Evolutionary conservation across 1,284 basidiomycete species (phyloP).

Genomic region (Irpex lacteus): DNA sequence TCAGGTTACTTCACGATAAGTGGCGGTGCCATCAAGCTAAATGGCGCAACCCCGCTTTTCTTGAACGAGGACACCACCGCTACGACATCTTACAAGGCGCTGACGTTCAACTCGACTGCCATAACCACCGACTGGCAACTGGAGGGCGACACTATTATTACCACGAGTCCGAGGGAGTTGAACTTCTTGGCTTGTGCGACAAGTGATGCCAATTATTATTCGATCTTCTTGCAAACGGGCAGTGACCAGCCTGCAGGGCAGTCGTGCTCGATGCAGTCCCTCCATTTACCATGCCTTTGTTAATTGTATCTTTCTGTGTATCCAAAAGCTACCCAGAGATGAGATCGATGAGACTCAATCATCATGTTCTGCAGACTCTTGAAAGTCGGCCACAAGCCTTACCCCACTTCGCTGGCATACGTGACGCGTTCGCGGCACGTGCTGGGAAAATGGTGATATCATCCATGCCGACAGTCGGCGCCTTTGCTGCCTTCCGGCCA

Average conservation of each 20-base stretch:
- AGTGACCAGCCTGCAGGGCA: conserved; percentile 45
- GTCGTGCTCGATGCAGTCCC: conserved; percentile 43
- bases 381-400: too few species aligned
- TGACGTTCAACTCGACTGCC: conserved; percentile 45
- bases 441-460: conserved; percentile 4
- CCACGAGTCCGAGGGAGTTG: conserved; percentile 45
- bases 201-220: conserved; percentile 38
- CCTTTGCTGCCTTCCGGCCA: background rate
- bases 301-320: conserved; percentile 21
- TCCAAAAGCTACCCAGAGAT: too few species aligned
- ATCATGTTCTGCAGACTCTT: too few species aligned
- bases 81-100: conserved; percentile 47
- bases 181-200: conserved; percentile 57
- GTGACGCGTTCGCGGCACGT: background rate
- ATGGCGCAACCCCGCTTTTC: conserved; percentile 40
- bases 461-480: background rate
- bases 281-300: conserved; percentile 55
- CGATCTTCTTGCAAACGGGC: conserved; percentile 50
- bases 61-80: conserved; percentile 44
- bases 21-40: conserved; percentile 43
- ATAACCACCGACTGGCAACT: conserved; percentile 54
- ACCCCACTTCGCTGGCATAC: too few species aligned
- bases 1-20: conserved; percentile 49
- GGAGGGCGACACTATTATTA: conserved; percentile 60
- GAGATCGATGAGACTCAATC: too few species aligned